Conservation (phyloP, 768 basidiomycete genomes). For the Agaricus blazei region DNA sequence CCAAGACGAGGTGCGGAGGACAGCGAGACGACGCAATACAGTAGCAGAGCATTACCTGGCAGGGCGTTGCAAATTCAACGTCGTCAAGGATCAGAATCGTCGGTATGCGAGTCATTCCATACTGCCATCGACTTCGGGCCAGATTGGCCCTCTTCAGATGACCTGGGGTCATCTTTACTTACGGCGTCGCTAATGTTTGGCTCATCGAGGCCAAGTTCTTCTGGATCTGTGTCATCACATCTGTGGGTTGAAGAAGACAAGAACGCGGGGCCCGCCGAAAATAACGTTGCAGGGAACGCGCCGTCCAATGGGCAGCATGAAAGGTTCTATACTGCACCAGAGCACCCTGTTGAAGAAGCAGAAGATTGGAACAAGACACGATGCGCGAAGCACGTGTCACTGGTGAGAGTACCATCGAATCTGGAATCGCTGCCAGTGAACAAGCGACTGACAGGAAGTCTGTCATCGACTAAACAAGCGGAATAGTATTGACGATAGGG, state of each 20-base stretch:
- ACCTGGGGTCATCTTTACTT: slow-evolving; percentile 27
- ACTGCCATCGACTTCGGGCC: slow-evolving; percentile 57
- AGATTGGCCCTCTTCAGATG: slow-evolving; percentile 43
- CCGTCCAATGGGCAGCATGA: slow-evolving; percentile 27
- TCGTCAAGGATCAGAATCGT: slow-evolving; percentile 37
- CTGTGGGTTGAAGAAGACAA: slow-evolving; percentile 14
- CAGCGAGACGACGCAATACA: slow-evolving; percentile 33
- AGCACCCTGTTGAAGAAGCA: slow-evolving; percentile 62
- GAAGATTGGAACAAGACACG: slow-evolving; percentile 87
- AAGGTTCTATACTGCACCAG: slow-evolving; percentile 39
- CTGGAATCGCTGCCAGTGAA: slow-evolving; percentile 19
- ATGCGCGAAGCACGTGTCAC: slow-evolving; percentile 79
- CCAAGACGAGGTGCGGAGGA: slow-evolving; percentile 32
- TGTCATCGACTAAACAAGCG: neutral
- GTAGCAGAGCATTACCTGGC: slow-evolving; percentile 11
- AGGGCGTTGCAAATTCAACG: slow-evolving; percentile 19
- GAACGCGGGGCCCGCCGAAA: neutral
- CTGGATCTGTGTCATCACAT: slow-evolving; percentile 26
- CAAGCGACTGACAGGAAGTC: slow-evolving; percentile 5
- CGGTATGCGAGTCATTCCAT: slow-evolving; percentile 58
- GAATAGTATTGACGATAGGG: neutral
- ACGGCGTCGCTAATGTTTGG: slow-evolving; percentile 26
- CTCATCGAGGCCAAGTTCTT: slow-evolving; percentile 29
- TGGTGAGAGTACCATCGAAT: slow-evolving; percentile 66
- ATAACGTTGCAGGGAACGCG: slow-evolving; percentile 2